Evolutionary conservation across 2,329 filamentous ascomycete species (phyloP).

Genomic region (Trichoderma atroviride): DNA sequence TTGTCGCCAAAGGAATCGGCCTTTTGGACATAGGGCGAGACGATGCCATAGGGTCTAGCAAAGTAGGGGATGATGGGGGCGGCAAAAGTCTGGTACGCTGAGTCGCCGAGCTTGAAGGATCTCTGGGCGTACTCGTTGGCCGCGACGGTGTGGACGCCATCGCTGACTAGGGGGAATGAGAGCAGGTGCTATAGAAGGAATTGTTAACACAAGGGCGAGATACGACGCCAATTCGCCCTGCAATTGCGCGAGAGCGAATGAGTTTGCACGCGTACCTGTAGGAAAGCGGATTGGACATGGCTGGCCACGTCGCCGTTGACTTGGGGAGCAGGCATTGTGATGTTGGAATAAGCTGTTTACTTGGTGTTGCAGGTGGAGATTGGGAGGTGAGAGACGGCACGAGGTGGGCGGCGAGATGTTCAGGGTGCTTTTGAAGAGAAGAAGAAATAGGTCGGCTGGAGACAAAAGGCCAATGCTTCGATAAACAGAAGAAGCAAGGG

Average conservation of each 20-base stretch:
- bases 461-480: not conserved
- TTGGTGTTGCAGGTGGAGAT: not conserved
- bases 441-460: not conserved
- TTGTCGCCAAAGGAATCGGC: constrained; percentile 77
- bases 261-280: constrained; percentile 47
- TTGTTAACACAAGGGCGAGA: not conserved
- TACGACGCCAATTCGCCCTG: not conserved
- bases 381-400: not conserved
- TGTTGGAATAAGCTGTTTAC: not conserved
- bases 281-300: constrained; percentile 51
- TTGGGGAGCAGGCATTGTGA: constrained; percentile 46
- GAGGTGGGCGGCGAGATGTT: not conserved
- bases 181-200: constrained; percentile 67
- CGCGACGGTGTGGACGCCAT: constrained; percentile 77
- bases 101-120: constrained; percentile 74
- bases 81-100: constrained; percentile 75
- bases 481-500: not conserved
- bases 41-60: constrained; percentile 71
- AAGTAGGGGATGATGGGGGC: constrained; percentile 74
- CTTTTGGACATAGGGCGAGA: constrained; percentile 81
- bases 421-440: not conserved
- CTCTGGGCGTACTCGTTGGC: constrained; percentile 81
- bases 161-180: constrained; percentile 81
- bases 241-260: not conserved
- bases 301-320: constrained; percentile 56